Conservation (phyloP, 208 protist species). For the Leishmania tropica region DNA sequence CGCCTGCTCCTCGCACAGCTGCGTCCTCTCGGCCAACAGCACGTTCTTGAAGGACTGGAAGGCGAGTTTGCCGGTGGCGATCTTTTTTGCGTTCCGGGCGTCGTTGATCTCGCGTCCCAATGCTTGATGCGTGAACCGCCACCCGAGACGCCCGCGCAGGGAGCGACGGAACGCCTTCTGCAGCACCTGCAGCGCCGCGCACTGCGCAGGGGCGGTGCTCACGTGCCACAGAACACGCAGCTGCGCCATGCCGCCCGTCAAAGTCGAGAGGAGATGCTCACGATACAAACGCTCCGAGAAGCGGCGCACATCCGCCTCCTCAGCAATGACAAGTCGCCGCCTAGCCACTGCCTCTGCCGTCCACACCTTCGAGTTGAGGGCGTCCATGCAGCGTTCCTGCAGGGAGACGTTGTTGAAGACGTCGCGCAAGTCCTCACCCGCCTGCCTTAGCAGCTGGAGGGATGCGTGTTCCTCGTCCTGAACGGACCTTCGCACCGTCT, state of each 20-base stretch:
- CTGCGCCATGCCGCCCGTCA: not conserved
- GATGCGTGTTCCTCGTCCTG: conserved; percentile 20
- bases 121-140: conserved; percentile 49
- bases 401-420: not conserved
- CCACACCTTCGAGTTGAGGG: conserved; percentile 5
- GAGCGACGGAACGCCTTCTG: conserved; percentile 52
- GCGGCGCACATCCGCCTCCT: conserved; percentile 3
- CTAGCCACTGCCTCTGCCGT: conserved; percentile 12
- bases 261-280: not conserved
- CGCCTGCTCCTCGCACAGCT: conserved; percentile 41
- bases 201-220: conserved; percentile 10
- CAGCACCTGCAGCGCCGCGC: conserved; percentile 39
- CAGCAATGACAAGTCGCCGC: conserved; percentile 1
- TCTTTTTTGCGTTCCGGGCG: conserved; percentile 38
- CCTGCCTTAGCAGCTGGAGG: not conserved
- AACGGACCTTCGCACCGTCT: conserved; percentile 23
- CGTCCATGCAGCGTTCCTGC: not conserved
- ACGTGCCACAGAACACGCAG: conserved; percentile 27
- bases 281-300: not conserved
- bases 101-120: conserved; percentile 61
- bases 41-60: conserved; percentile 42
- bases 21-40: conserved; percentile 37
- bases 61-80: conserved; percentile 31
- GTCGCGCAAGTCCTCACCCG: not conserved
- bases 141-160: conserved; percentile 50